These are phyloP conservation scores for Colletotrichum lentis DNA, from an alignment of 2,329 filamentous ascomycete species.

Conservation along the genomic window DNA sequence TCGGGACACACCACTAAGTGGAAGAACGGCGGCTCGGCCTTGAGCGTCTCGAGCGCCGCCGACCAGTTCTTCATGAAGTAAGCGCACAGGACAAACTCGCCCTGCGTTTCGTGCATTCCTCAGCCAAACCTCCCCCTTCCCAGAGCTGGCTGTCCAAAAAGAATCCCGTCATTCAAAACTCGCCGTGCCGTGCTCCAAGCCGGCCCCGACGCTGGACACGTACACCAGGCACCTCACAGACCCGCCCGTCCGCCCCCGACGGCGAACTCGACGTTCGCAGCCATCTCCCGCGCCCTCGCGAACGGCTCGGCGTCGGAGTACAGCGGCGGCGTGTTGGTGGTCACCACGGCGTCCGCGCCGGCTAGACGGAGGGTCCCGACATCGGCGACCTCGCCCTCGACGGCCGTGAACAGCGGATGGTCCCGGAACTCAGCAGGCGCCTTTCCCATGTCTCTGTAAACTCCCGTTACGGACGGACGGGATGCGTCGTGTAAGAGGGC, in stretches of 20 bases:
- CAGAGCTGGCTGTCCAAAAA: not conserved
- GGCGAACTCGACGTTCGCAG: constrained; percentile 48
- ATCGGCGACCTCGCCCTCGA: constrained; percentile 45
- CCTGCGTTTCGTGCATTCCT: constrained; percentile 38
- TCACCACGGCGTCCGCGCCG: constrained; percentile 46
- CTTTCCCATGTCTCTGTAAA: constrained; percentile 46
- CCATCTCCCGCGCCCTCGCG: constrained; percentile 46
- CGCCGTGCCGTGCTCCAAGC: constrained; percentile 46
- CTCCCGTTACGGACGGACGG: constrained; percentile 41
- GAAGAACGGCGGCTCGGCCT: constrained; percentile 41
- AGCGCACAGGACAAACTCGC: constrained; percentile 41
- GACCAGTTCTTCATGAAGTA: constrained; percentile 41
- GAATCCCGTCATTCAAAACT: constrained; percentile 2
- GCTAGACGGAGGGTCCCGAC: constrained; percentile 44
- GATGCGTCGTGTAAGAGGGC: constrained; percentile 40
- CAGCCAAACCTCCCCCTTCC: not conserved
- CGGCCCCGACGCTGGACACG: constrained; percentile 43
- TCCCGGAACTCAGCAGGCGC: constrained; percentile 44
- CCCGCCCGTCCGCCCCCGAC: constrained; percentile 42
- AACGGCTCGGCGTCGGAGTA: constrained; percentile 41
- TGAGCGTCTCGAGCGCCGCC: constrained; percentile 30
- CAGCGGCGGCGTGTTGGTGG: constrained; percentile 49
- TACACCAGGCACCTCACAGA: constrained; percentile 21
- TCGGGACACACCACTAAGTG: constrained; percentile 43
- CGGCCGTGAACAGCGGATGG: constrained; percentile 44